Base-by-base conservation (phyloP, 305 asterid species). In the Ruellia speciosa region DNA sequence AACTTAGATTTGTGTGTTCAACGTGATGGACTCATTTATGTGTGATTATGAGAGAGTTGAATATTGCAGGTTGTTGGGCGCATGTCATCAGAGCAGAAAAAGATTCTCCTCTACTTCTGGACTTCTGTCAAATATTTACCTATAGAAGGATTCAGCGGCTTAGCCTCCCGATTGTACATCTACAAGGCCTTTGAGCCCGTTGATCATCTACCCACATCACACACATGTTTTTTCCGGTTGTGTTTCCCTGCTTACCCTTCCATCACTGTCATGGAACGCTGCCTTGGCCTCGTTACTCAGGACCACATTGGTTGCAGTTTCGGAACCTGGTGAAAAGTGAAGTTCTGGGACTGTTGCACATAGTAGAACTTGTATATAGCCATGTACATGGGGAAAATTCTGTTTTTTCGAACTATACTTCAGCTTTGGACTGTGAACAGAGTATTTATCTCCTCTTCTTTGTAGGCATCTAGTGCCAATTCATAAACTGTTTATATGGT, bases 241-340 rank as follows among this genome's bases (percentile, higher is more conserved):
- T 80, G 87, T 64, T 76, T 93, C 59, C 99, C 96, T 3, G 74
- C 85, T 31, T 93, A 93, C 69, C 73, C 80, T 20, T 70, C 83
- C 6, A 40, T 65, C 62, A 37, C 53, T 4, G 68, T 49, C 14
- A 81, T 85, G 94, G 64, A 62, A 31, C 77, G 77, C 37, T 85
- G 88, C 31, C 81, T 88, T 34, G 52, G 19, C 54, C 69, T 86
- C 48, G 80, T 93, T 67, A 76, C 87, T 61, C 95, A 81, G 70
- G 94, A 88, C 70, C 95, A 85, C 54, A 87, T 88, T 11, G 85
- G 94, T 34, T 81, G 82, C 82, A 85, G 94, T 85, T 88, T 88
- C 56, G 96, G 96, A 37, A 80, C 82, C 12, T 75, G 81, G 89
- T 88, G 85, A 86, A 43, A 54, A 45, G 17, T 49, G 41, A 37